Evolutionary conservation across 768 basidiomycete genomes (phyloP).

Genomic region (Trametes gibbosa): DNA sequence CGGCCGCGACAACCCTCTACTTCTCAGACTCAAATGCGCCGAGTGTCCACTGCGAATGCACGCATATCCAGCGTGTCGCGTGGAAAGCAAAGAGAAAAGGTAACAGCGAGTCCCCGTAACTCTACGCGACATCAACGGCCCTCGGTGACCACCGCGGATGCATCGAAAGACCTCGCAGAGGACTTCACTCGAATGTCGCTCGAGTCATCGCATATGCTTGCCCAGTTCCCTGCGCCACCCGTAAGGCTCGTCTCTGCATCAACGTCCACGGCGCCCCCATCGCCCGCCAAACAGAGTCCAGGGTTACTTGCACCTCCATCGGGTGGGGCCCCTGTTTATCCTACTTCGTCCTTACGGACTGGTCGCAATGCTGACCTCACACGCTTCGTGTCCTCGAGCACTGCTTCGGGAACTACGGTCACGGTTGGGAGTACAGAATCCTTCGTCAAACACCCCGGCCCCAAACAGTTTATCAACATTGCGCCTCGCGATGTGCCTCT

Average conservation of each 20-base stretch:
- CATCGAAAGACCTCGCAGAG: conserved; percentile 31
- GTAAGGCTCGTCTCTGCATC: conserved; percentile 11
- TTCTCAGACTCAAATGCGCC: conserved; percentile 1
- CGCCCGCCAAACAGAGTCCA: conserved; percentile 5
- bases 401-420: conserved; percentile 70
- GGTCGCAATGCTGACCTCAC: conserved; percentile 71
- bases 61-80: conserved; percentile 4
- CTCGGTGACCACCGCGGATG: conserved; percentile 25
- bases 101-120: conserved; percentile 41
- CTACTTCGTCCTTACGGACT: conserved; percentile 50
- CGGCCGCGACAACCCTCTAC: neutral
- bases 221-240: conserved; percentile 28
- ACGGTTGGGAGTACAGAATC: conserved; percentile 74
- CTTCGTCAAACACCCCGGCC: conserved; percentile 81
- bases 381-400: conserved; percentile 88
- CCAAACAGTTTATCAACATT: conserved; percentile 77
- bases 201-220: conserved; percentile 29
- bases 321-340: conserved; percentile 35
- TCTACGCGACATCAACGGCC: conserved; percentile 36
- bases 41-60: neutral
- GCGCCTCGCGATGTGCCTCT: conserved; percentile 72
- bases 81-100: conserved; percentile 20
- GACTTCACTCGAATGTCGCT: conserved; percentile 46
- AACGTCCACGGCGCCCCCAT: conserved; percentile 4
- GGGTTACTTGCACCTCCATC: conserved; percentile 13